Evolutionary conservation across 139 green algal genomes (phyloP).

Genomic region (Zygnema cylindricum): DNA sequence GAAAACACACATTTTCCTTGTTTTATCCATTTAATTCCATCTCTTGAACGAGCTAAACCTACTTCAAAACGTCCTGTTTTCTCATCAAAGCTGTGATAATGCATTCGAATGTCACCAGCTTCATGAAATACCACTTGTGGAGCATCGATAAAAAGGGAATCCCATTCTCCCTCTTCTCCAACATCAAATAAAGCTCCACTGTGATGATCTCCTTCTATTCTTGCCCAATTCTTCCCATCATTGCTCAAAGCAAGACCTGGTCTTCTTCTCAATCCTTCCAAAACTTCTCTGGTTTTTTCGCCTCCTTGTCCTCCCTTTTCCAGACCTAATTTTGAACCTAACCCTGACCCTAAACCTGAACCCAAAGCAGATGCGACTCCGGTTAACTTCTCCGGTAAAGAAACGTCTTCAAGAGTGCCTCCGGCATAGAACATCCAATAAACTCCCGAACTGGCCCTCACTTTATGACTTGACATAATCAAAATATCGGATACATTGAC

Average conservation of each 20-base stretch:
- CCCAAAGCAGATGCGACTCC: not conserved
- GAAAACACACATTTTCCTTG: constrained; percentile 20
- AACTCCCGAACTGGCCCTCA: constrained; percentile 71
- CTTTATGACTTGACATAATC: constrained; percentile 67
- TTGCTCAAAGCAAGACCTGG: constrained; percentile 82
- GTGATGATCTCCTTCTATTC: constrained; percentile 94
- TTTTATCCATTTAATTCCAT: constrained; percentile 59
- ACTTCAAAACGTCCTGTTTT: constrained; percentile 36
- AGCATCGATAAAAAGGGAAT: constrained; percentile 76
- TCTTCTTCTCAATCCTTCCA: constrained; percentile 78
- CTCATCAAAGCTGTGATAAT: constrained; percentile 56
- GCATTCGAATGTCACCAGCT: constrained; percentile 56
- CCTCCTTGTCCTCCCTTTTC: not conserved
- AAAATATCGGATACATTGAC: constrained; percentile 86
- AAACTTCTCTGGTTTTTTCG: no score
- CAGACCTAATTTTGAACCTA: not conserved
- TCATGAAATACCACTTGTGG: constrained; percentile 67
- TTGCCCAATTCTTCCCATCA: constrained; percentile 92
- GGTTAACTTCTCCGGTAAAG: constrained; percentile 16
- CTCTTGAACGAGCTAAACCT: constrained; percentile 53
- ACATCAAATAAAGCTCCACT: constrained; percentile 84
- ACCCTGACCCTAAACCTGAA: not conserved
- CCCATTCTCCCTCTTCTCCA: constrained; percentile 82
- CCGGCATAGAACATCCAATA: constrained; percentile 98
- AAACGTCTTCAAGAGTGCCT: constrained; percentile 70